Percentiles rank a stretch among this genome's conserved stretches.
These are phyloP conservation scores for Chaetomium sp. DNA, from an alignment of 2,329 filamentous ascomycete species.

Conservation along the genomic window DNA sequence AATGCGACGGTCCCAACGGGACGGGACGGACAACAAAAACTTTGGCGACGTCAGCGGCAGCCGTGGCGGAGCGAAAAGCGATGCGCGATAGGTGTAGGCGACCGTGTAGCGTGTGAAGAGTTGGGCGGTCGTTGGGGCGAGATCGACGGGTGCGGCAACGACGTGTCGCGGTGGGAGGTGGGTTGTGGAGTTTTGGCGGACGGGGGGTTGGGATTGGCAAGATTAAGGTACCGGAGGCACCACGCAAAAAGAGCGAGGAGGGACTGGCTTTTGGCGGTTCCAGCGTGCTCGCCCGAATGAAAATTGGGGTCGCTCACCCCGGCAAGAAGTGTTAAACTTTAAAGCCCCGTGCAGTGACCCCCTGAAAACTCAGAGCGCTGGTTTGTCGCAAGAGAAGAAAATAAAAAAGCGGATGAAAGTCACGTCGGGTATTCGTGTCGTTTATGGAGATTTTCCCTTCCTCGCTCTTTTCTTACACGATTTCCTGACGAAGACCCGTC, in stretches of 20 bases:
- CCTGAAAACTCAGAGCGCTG: neutral
- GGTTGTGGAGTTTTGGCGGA: conserved; percentile 23
- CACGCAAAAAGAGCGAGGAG: conserved; percentile 6
- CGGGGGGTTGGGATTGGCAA: conserved; percentile 24
- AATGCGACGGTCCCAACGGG: conserved; percentile 12
- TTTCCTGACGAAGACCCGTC: neutral
- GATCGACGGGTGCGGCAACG: conserved; percentile 18
- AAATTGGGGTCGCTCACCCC: conserved; percentile 15
- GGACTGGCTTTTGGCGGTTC: conserved; percentile 2
- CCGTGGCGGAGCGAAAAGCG: conserved; percentile 8
- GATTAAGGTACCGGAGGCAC: neutral
- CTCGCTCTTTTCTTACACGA: neutral
- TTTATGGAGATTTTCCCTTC: too few relatives aligned
- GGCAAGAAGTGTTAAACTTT: conserved; percentile 1
- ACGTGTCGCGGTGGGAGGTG: conserved; percentile 25
- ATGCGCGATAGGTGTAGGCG: conserved; percentile 10
- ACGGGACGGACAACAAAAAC: neutral
- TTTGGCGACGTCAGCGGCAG: neutral
- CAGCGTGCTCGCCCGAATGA: conserved; percentile 18
- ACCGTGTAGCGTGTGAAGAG: conserved; percentile 6
- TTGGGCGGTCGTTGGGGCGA: conserved; percentile 20
- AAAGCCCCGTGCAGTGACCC: neutral
- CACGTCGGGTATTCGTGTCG: too few relatives aligned
- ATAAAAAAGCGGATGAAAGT: neutral
- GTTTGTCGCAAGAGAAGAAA: neutral